Percentiles rank a stretch among this genome's conserved stretches.
phyloP scores from a whole-genome alignment of 2,329 filamentous ascomycete species.

The Ascochyta lentis region DNA sequence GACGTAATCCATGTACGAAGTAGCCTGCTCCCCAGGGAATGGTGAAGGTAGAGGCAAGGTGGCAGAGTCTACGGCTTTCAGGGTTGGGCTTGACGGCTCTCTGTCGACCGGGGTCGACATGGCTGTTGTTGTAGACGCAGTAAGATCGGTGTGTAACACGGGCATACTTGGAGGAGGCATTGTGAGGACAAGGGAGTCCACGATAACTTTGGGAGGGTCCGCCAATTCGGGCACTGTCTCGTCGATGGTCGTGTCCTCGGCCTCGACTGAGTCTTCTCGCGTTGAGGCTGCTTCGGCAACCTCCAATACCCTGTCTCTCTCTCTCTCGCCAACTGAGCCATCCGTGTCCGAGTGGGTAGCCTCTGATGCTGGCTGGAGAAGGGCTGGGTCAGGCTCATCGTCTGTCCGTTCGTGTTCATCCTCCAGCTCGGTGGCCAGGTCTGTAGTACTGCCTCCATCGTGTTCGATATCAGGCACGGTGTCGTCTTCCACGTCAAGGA shows the following conservation, averaged over 20 bases:
- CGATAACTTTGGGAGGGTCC: background rate
- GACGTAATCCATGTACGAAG: slow-evolving; percentile 40
- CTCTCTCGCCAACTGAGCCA: background rate
- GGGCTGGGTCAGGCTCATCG: background rate
- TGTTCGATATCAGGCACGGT: background rate
- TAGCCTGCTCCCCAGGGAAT: slow-evolving; percentile 42
- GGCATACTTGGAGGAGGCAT: slow-evolving; percentile 46
- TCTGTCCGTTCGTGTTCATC: slow-evolving; percentile 14
- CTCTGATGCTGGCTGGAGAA: background rate
- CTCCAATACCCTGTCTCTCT: slow-evolving; percentile 9
- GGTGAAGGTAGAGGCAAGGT: slow-evolving; percentile 49
- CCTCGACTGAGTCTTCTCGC: background rate
- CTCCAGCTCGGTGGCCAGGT: slow-evolving; percentile 7
- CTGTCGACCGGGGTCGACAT: slow-evolving; percentile 41
- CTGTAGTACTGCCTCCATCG: background rate
- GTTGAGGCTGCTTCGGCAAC: background rate
- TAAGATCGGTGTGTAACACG: slow-evolving; percentile 29
- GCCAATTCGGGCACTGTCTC: background rate
- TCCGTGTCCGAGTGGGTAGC: background rate
- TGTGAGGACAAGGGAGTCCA: slow-evolving; percentile 11
- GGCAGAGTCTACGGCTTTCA: slow-evolving; percentile 44
- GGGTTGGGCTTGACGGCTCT: slow-evolving; percentile 44
- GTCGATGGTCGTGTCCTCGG: slow-evolving; percentile 7
- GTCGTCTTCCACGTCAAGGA: slow-evolving; percentile 16
- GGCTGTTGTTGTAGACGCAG: slow-evolving; percentile 15